Percentiles rank a stretch among this genome's conserved stretches.
Evolutionary conservation across 1,284 basidiomycete species (phyloP).

Genomic region (Afroboletus lepidellus): DNA sequence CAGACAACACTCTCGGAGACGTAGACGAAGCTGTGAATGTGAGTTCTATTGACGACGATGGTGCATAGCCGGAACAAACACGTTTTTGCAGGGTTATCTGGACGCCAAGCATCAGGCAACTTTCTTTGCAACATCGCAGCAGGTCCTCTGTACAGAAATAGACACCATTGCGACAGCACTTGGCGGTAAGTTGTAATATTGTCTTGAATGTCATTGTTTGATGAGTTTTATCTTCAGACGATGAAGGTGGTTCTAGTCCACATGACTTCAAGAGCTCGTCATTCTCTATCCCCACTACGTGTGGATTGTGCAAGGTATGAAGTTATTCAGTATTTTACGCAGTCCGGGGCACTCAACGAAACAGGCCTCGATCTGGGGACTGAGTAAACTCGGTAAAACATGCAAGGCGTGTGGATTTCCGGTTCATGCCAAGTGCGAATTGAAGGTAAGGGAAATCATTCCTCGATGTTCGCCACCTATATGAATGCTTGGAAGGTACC

Average conservation of each 20-base stretch:
- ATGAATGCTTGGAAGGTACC: constrained; percentile 53
- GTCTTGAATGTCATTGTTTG: not conserved
- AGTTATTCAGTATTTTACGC: not conserved
- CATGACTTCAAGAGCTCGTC: constrained; percentile 81
- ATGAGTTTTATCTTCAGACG: constrained; percentile 44
- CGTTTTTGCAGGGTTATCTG: constrained; percentile 53
- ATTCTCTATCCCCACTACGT: constrained; percentile 80
- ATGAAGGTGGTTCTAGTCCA: constrained; percentile 66
- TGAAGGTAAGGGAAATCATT: constrained; percentile 55
- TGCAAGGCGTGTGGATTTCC: constrained; percentile 76
- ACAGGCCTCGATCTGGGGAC: constrained; percentile 79
- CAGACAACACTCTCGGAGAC: constrained; percentile 55
- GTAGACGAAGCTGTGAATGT: constrained; percentile 68
- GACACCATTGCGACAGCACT: constrained; percentile 62
- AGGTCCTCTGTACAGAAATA: constrained; percentile 57
- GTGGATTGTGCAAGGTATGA: constrained; percentile 75
- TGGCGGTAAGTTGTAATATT: constrained; percentile 48
- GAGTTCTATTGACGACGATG: constrained; percentile 20
- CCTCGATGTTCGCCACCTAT: not conserved
- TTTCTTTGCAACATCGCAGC: constrained; percentile 53
- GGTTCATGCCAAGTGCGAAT: constrained; percentile 81
- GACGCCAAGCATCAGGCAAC: constrained; percentile 62
- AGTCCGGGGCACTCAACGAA: not conserved
- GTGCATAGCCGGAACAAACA: constrained; percentile 4
- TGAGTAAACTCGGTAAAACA: constrained; percentile 81